Conservation (phyloP, 2,329 filamentous ascomycete genomes). For the Fusarium heterosporum region DNA sequence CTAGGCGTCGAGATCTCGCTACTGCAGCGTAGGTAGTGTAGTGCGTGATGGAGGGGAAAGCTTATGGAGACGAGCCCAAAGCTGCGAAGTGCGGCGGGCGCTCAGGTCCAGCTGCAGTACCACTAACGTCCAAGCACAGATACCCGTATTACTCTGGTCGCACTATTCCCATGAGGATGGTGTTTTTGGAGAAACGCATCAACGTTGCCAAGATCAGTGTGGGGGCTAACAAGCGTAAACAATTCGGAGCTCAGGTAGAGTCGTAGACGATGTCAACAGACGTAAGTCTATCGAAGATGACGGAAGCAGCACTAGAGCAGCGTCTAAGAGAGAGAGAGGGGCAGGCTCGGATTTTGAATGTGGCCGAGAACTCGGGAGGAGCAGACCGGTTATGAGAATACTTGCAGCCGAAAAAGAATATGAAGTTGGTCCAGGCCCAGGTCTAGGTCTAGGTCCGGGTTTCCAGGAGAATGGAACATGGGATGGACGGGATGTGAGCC, state of each 20-base stretch:
- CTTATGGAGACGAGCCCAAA: slow-evolving; percentile 21
- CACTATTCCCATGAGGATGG: slow-evolving; percentile 11
- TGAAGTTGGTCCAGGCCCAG: slow-evolving; percentile 2
- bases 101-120: slow-evolving; percentile 9
- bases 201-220: slow-evolving; percentile 41
- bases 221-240: slow-evolving; percentile 27
- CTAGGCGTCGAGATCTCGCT: slow-evolving; percentile 15
- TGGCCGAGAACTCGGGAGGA: slow-evolving; percentile 21
- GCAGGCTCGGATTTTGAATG: background rate
- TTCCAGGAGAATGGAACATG: background rate
- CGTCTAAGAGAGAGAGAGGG: slow-evolving; percentile 13
- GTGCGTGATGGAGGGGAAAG: slow-evolving; percentile 26
- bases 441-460: background rate
- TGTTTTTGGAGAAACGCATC: slow-evolving; percentile 25
- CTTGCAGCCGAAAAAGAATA: slow-evolving; percentile 16
- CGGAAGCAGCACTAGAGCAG: slow-evolving; percentile 27
- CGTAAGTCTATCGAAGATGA: slow-evolving; percentile 26
- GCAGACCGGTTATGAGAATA: slow-evolving; percentile 15
- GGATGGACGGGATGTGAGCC: slow-evolving; percentile 14
- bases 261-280: slow-evolving; percentile 15
- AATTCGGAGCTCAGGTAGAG: slow-evolving; percentile 5
- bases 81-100: slow-evolving; percentile 24
- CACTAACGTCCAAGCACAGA: slow-evolving; percentile 20
- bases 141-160: slow-evolving; percentile 12
- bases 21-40: slow-evolving; percentile 6